Evolutionary conservation across 257 asterid genomes (phyloP), one percentile per base, ranked within the genome.

Genomic region (Capsicum rhomboideum): DNA sequence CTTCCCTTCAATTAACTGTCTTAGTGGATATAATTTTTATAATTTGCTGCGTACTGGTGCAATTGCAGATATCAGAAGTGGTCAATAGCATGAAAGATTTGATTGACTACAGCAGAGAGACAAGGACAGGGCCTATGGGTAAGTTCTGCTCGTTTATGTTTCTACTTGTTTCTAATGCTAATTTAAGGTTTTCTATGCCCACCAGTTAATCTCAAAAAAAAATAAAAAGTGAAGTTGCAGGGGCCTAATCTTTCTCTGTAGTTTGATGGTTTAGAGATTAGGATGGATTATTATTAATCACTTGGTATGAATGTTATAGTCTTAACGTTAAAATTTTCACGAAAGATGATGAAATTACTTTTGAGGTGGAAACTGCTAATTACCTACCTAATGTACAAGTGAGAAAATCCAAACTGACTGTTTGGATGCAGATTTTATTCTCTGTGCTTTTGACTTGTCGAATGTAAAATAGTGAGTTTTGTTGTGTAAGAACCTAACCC

Each of bases 41-140:
- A 29, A 54, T 31, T 49, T 46, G 9, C 59, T 28, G 8, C 4
- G 37, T 82, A 23, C 21, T 83, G 77, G 69, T 64, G 78, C 42
- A 50, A 77, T 86, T 91, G 93, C 94, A 97, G 99, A 97, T 97
- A 90, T 97, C 99, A 13, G 99, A 97, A 89, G 99, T 97, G 87
- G 99, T 97, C 81, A 97, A 97, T 90, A 97, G 99, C 94, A 97
- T 97, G 99, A 97, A 97, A 88, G 99, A 97, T 94, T 94, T 97
- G 79, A 95, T 97, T 63, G 99, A 97, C 82, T 97, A 91, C 84
- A 93, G 99, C 90, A 92, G 97, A 78, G 97, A 95, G 86, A 93
- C 96, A 83, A 92, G 94, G 85, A 83, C 91, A 10, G 98, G 99
- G 88, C 99, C 99, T 49, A 95, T 97, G 99, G 99, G 99, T 97